Conservation (phyloP, 441 rosid species). For the Pelargonium myrrhifolium region DNA sequence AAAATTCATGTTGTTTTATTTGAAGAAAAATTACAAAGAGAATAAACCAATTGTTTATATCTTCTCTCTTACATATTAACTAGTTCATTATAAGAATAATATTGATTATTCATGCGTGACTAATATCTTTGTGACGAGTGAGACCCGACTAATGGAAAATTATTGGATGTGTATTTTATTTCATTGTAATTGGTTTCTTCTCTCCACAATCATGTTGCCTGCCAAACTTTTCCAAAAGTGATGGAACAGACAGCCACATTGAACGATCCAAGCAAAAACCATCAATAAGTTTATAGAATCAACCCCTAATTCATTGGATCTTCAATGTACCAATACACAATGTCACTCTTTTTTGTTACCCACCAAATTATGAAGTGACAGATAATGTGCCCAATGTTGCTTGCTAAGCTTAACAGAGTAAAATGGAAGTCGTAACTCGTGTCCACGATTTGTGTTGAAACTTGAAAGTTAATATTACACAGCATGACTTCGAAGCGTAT, state of each 20-base stretch:
- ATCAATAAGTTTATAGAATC: background rate
- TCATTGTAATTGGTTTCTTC: too few species aligned
- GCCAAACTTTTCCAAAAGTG: conserved; percentile 16
- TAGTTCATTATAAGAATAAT: too few species aligned
- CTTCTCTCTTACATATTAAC: too few species aligned
- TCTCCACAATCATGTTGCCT: conserved; percentile 21
- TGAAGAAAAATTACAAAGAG: too few species aligned
- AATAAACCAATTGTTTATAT: too few species aligned
- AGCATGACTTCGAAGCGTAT: too few species aligned
- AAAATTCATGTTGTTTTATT: too few species aligned
- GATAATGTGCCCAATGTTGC: background rate
- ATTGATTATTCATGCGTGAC: too few species aligned
- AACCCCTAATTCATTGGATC: background rate
- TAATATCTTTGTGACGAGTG: background rate
- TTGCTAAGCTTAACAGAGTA: background rate
- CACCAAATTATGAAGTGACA: too few species aligned
- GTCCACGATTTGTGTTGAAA: too few species aligned
- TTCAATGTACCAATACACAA: background rate
- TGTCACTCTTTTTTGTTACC: background rate
- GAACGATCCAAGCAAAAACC: background rate
- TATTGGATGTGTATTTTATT: background rate
- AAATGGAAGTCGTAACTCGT: too few species aligned
- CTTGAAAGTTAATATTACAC: too few species aligned
- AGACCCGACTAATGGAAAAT: background rate
- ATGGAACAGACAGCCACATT: background rate